Base-by-base conservation (phyloP, 2,329 filamentous ascomycete species). In the Pseudopithomyces chartarum region DNA sequence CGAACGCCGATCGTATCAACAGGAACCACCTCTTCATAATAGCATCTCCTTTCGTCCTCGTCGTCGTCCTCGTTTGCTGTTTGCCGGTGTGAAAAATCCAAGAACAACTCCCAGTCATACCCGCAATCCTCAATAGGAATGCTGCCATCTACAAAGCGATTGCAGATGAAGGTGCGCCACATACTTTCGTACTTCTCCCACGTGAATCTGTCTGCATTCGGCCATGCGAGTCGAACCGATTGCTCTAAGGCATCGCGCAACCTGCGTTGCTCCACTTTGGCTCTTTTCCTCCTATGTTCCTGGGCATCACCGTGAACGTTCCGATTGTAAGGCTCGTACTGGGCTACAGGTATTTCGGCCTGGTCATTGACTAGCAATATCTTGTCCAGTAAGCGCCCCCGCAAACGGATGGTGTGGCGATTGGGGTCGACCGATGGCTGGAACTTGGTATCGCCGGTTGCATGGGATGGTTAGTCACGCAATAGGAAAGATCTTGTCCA, bases 111-210 rank as follows among this genome's bases (percentile, higher is more conserved):
- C 26, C 26, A 29, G 26, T 8, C 8, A 29, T 29, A 29, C 26
- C 36, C 36, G 17, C 6, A 39, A n/a, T 20, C 39, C 39, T 12
- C n/a, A 12, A 12, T 22, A 20, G 43, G 43, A 20, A 46, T 19
- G 29, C 43, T 46, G 23, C 15, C 17, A 20, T 46, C 43, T 15
- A 20, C 4, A 32, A 46, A 23, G 20, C 43, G 43, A 46, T 46
- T 46, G 43, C 43, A 46, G 12, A 46, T 46, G 29, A 46, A 46
- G 12, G 43, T 46, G 12, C 43, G 43, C 43, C 43, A 46, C 12
- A 46, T 15, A 10, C 10, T 20, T 46, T 46, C 43, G 43, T 46
- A 46, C 22, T 46, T 46, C 23, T 46, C 43, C 43, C 43, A 46
- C 12, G 43, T 46, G 43, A 46, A 46, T 15, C n/a, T 20, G 10